A percentile compares a stretch with the other conserved stretches of the same genome.
These are phyloP conservation scores for Mycena floridula DNA, from an alignment of 768 basidiomycete species.

Conservation along the genomic window DNA sequence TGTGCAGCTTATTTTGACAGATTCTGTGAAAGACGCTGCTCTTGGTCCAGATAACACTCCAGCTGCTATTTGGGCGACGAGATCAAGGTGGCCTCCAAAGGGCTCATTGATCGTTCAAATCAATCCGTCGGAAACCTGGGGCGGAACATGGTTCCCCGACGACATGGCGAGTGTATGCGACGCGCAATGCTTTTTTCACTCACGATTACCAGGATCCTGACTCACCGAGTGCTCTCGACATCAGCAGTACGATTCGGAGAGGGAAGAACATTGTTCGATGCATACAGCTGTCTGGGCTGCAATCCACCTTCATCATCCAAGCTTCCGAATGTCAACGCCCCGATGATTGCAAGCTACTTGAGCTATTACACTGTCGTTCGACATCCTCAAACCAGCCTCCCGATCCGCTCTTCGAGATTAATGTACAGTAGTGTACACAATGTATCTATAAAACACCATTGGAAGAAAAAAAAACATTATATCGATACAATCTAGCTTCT, in stretches of 20 bases:
- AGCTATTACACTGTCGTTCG: no score
- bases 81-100: slow-evolving; percentile 33
- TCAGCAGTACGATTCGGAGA: slow-evolving; percentile 32
- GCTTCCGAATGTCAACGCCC: no score
- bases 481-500: no score
- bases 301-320: slow-evolving; percentile 7
- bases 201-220: slow-evolving; percentile 19
- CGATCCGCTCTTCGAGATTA: no score
- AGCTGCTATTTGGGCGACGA: slow-evolving; percentile 10
- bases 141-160: slow-evolving; percentile 36
- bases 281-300: slow-evolving; percentile 36
- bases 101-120: slow-evolving; percentile 40
- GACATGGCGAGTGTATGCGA: slow-evolving; percentile 28
- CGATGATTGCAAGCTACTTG: no score
- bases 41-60: slow-evolving; percentile 3
- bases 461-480: no score
- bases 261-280: slow-evolving; percentile 45
- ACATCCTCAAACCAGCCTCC: no score
- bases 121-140: slow-evolving; percentile 28
- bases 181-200: background rate
- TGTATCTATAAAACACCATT: no score
- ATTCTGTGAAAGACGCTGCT: slow-evolving; percentile 7
- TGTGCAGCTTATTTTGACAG: slow-evolving; percentile 27
- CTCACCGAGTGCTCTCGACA: slow-evolving; percentile 28
- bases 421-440: no score